phyloP scores from a whole-genome alignment of 352 stramenopile genomes.

The Aphanomyces euteiches region DNA sequence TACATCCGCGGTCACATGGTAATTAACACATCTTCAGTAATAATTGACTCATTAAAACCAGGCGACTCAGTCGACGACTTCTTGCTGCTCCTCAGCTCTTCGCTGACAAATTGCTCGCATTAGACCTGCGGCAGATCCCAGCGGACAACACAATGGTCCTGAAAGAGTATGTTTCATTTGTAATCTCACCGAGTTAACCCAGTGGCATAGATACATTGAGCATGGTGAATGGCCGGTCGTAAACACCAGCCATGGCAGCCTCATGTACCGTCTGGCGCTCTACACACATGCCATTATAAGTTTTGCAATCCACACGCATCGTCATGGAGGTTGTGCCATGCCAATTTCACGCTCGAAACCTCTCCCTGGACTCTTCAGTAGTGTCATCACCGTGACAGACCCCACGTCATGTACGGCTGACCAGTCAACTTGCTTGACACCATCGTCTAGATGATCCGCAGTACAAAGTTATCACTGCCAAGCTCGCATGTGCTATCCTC shows the following conservation, averaged over 20 bases:
- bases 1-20: conserved; percentile 62
- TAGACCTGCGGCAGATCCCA: conserved; percentile 44
- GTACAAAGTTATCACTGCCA: conserved; percentile 34
- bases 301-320: conserved; percentile 43
- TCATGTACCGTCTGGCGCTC: conserved; percentile 48
- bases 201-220: conserved; percentile 40
- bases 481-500: conserved; percentile 61
- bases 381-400: conserved; percentile 47
- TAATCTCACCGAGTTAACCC: not conserved
- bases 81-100: conserved; percentile 50
- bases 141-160: conserved; percentile 53
- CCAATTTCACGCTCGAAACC: conserved; percentile 53
- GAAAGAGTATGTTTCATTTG: conserved; percentile 29
- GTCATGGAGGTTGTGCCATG: conserved; percentile 44
- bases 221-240: conserved; percentile 51
- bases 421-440: not conserved
- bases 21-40: not conserved
- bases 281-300: conserved; percentile 51
- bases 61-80: conserved; percentile 52
- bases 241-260: conserved; percentile 28
- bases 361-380: conserved; percentile 58
- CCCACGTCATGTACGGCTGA: conserved; percentile 31
- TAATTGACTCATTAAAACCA: not conserved
- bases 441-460: conserved; percentile 27
- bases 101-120: conserved; percentile 43